phyloP scores from a whole-genome alignment of 1,139 yeast genomes.

The Saccharomyces pastorianus region DNA sequence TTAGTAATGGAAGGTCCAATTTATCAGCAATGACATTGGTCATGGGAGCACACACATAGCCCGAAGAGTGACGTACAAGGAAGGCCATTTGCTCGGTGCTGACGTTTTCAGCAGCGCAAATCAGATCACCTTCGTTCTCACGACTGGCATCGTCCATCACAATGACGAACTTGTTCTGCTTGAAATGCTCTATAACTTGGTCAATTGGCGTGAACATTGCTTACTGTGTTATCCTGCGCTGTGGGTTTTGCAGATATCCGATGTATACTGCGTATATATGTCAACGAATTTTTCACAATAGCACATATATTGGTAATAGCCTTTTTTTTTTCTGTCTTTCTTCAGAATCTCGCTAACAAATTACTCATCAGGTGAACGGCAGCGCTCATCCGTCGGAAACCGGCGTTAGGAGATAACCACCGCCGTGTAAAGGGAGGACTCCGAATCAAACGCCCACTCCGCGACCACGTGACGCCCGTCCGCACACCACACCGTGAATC shows the following conservation, averaged over 20 bases:
- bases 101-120: conserved; percentile 76
- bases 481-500: not conserved
- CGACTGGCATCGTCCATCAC: conserved; percentile 95
- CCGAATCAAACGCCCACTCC: not conserved
- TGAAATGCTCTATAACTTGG: conserved; percentile 73
- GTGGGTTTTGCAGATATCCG: not conserved
- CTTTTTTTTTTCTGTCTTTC: not conserved
- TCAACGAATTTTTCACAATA: not conserved
- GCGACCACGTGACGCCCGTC: not conserved
- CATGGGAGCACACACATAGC: conserved; percentile 90
- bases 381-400: not conserved
- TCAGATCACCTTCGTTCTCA: conserved; percentile 96
- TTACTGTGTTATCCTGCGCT: no score
- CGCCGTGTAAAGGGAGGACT: not conserved
- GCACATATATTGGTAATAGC: not conserved
- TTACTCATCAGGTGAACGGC: not conserved
- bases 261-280: not conserved
- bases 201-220: conserved; percentile 47
- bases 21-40: conserved; percentile 69
- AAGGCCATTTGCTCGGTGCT: conserved; percentile 92
- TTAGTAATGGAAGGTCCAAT: conserved; percentile 75
- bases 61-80: conserved; percentile 78
- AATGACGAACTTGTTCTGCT: conserved; percentile 79
- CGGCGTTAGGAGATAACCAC: not conserved
- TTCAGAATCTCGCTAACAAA: not conserved